These are phyloP conservation scores for Colletotrichum falcatum DNA, from an alignment of 2,329 filamentous ascomycete genomes.

Conservation along the genomic window DNA sequence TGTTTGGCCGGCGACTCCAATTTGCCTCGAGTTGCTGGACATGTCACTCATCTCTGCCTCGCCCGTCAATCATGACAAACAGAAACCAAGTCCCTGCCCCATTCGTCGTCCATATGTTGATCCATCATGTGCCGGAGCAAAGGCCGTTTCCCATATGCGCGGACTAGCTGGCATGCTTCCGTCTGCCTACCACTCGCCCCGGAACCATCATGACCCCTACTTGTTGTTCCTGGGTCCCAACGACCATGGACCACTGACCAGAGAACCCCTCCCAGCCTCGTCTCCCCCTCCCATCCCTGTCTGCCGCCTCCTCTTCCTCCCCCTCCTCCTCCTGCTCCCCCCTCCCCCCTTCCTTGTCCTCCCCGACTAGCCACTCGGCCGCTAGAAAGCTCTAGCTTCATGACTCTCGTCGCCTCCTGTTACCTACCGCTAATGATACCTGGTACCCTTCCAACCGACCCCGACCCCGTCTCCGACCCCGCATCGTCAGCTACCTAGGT, in stretches of 20 bases:
- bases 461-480: conserved; percentile 12
- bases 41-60: not conserved
- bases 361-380: not conserved
- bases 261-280: not conserved
- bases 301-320: too few relatives aligned
- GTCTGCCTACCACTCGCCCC: conserved; percentile 14
- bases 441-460: not conserved
- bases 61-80: conserved; percentile 9
- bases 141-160: conserved; percentile 31
- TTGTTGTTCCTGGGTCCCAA: not conserved
- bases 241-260: not conserved
- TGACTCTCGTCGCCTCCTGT: conserved; percentile 6
- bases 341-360: too few relatives aligned
- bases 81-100: not conserved
- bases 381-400: conserved; percentile 16
- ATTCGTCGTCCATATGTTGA: not conserved
- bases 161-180: too few relatives aligned
- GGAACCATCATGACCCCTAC: conserved; percentile 29
- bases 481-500: too few relatives aligned
- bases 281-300: conserved; percentile 10
- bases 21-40: conserved; percentile 4
- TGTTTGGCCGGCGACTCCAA: conserved; percentile 35
- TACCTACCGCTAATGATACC: not conserved
- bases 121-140: conserved; percentile 35
- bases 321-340: too few relatives aligned